Conservation (phyloP, 2,329 filamentous ascomycete genomes). For the Beauveria caledonica region DNA sequence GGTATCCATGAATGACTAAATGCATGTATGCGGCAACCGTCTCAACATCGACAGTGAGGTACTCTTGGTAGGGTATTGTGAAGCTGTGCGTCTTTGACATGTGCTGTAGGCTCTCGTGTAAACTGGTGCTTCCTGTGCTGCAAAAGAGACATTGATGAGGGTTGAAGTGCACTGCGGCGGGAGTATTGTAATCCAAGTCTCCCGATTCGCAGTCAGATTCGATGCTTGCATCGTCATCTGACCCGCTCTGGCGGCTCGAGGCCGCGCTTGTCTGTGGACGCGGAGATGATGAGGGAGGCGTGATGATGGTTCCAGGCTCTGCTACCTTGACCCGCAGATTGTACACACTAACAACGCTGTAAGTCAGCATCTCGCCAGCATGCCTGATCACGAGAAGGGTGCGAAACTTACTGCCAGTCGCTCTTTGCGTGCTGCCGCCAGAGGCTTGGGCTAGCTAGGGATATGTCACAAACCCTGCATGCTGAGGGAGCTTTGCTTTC, state of each 20-base stretch:
- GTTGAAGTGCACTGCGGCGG: conserved; percentile 17
- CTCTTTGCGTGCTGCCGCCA: conserved; percentile 20
- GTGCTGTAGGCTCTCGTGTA: conserved; percentile 34
- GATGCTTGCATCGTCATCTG: background rate
- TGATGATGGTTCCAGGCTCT: conserved; percentile 13
- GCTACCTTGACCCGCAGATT: conserved; percentile 18
- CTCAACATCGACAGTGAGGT: conserved; percentile 36
- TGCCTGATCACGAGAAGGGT: background rate
- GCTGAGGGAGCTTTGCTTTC: conserved; percentile 14
- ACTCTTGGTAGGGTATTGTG: conserved; percentile 30
- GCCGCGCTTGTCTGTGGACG: background rate
- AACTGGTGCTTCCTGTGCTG: conserved; percentile 17
- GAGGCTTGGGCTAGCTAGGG: conserved; percentile 12
- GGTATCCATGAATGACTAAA: conserved; percentile 39
- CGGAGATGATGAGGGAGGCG: conserved; percentile 10
- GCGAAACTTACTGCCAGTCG: conserved; percentile 17
- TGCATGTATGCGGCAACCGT: conserved; percentile 40
- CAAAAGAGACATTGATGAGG: conserved; percentile 36
- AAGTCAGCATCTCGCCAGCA: background rate
- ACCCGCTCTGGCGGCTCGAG: background rate
- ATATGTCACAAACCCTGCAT: conserved; percentile 17
- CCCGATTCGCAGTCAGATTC: background rate
- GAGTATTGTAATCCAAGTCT: background rate
- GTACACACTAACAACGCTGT: conserved; percentile 15
- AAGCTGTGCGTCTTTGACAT: conserved; percentile 43